Percentiles rank a stretch among this genome's conserved stretches.
Conservation (phyloP, 2,329 filamentous ascomycete genomes). For the Fusarium multiceps region DNA sequence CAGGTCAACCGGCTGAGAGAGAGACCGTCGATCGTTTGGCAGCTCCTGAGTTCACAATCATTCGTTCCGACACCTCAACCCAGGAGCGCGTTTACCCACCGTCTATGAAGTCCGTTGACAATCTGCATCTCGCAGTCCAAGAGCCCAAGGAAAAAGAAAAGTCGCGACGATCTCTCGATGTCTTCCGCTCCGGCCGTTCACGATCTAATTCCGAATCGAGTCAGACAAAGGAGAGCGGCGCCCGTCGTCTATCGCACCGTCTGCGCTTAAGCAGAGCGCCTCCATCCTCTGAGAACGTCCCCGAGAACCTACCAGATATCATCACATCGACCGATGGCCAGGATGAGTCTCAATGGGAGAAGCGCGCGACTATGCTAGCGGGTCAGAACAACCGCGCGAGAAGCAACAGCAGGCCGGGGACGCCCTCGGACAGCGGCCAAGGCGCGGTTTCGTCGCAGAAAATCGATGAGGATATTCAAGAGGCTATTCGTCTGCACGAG, state of each 20-base stretch:
- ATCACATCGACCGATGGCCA: constrained; percentile 57
- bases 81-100: constrained; percentile 84
- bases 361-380: constrained; percentile 89
- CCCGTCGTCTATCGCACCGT: constrained; percentile 72
- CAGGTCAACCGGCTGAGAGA: constrained; percentile 50
- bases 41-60: constrained; percentile 80
- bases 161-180: constrained; percentile 58
- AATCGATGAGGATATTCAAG: constrained; percentile 81
- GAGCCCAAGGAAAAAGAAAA: constrained; percentile 48
- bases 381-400: constrained; percentile 66
- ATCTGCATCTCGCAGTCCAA: constrained; percentile 49
- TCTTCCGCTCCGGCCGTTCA: constrained; percentile 59
- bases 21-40: constrained; percentile 52
- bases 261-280: constrained; percentile 72
- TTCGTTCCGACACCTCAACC: constrained; percentile 83
- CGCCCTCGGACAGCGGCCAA: constrained; percentile 48
- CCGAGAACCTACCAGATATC: constrained; percentile 82
- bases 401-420: constrained; percentile 53
- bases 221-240: constrained; percentile 49
- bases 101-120: constrained; percentile 43
- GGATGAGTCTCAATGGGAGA: constrained; percentile 86
- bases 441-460: constrained; percentile 59
- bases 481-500: constrained; percentile 95
- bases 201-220: constrained; percentile 60
- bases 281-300: constrained; percentile 77